These are phyloP conservation scores for Alternaria burnsii DNA, from an alignment of 2,329 filamentous ascomycete species.

Conservation along the genomic window DNA sequence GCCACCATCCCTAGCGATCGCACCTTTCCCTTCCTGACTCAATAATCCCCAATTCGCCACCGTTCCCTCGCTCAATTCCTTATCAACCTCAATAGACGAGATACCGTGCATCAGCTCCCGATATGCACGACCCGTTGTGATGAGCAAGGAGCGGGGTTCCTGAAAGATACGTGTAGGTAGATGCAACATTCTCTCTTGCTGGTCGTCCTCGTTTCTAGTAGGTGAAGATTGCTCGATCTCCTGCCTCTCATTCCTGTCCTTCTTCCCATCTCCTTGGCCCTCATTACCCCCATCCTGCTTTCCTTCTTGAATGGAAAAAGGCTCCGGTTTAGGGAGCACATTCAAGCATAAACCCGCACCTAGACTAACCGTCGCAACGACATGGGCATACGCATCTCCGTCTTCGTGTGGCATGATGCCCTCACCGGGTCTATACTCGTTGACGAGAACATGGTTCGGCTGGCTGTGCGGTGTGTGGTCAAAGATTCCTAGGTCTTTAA, in stretches of 20 bases:
- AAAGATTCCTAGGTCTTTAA: conserved; percentile 61
- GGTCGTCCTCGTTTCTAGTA: background rate
- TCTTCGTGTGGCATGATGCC: conserved; percentile 99
- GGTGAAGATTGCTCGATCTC: background rate
- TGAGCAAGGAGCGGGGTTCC: conserved; percentile 80
- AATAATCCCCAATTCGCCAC: conserved; percentile 76
- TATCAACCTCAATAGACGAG: conserved; percentile 69
- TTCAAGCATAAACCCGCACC: conserved; percentile 81
- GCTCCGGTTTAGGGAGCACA: conserved; percentile 61
- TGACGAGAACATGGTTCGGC: conserved; percentile 92
- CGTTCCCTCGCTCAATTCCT: conserved; percentile 66
- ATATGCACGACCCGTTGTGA: conserved; percentile 75
- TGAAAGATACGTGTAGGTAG: conserved; percentile 71
- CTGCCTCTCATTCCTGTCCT: background rate
- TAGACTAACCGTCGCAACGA: conserved; percentile 91
- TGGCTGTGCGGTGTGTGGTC: conserved; percentile 72
- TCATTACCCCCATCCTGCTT: conserved; percentile 53
- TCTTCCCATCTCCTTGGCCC: background rate
- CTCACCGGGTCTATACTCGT: conserved; percentile 86
- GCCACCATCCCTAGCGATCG: conserved; percentile 57
- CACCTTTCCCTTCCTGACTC: conserved; percentile 53
- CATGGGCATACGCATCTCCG: conserved; percentile 82
- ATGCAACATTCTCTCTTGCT: conserved; percentile 15
- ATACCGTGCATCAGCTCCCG: conserved; percentile 79
- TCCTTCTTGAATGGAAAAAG: conserved; percentile 36